phyloP scores from a whole-genome alignment of 257 asterid genomes.

The Solanum rostratum region DNA sequence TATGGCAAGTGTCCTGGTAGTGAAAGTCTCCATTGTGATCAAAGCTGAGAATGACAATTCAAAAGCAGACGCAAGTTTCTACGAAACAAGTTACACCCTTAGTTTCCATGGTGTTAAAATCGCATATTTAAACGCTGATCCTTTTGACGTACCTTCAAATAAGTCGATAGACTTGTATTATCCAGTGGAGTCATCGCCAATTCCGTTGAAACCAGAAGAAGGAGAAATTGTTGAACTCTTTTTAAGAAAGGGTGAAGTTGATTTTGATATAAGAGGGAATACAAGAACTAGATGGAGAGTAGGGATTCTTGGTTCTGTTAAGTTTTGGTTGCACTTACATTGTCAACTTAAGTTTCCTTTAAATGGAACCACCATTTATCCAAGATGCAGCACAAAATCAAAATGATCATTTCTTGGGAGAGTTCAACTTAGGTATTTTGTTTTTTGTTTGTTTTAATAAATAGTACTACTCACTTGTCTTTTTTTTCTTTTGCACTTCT shows the following conservation, averaged over 20 bases:
- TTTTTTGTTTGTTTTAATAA: neutral
- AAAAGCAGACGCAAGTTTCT: constrained; percentile 41
- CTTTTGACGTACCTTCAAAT: constrained; percentile 33
- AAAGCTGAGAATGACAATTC: constrained; percentile 49
- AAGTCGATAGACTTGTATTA: constrained; percentile 30
- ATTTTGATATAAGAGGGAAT: constrained; percentile 42
- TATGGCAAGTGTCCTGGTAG: constrained; percentile 29
- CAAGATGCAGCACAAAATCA: constrained; percentile 50
- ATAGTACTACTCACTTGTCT: neutral
- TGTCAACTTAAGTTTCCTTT: constrained; percentile 44
- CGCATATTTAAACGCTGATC: constrained; percentile 25
- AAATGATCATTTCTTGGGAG: constrained; percentile 2
- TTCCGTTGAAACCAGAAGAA: constrained; percentile 44
- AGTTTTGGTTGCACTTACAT: constrained; percentile 48
- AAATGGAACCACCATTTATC: constrained; percentile 26
- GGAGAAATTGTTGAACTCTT: constrained; percentile 26
- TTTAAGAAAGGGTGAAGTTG: constrained; percentile 9
- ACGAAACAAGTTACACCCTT: constrained; percentile 27
- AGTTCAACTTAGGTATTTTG: neutral
- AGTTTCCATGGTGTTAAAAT: constrained; percentile 34
- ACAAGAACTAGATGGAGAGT: constrained; percentile 65
- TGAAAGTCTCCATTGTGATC: constrained; percentile 36
- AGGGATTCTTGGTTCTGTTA: constrained; percentile 59
- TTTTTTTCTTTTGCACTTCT: neutral
- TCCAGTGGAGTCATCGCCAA: constrained; percentile 36